These are phyloP conservation scores for Coniochaeta sp. DNA, from an alignment of 2,329 filamentous ascomycete genomes.

Conservation along the genomic window DNA sequence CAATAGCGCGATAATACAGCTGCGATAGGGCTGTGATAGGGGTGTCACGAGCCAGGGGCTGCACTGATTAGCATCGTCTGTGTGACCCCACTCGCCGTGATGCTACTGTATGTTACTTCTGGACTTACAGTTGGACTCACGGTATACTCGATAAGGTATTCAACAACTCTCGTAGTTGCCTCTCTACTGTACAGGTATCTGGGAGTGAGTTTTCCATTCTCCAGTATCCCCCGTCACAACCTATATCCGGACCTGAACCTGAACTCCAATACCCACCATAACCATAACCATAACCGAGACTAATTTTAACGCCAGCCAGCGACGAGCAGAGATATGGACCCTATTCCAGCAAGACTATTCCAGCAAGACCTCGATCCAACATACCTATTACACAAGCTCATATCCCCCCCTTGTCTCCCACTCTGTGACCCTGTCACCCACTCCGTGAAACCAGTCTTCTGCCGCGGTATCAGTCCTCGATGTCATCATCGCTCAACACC, in stretches of 20 bases:
- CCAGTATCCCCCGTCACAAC: not conserved
- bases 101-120: no score
- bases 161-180: not conserved
- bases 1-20: no score
- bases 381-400: not conserved
- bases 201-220: not conserved
- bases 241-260: not conserved
- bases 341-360: not conserved
- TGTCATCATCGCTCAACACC: constrained; percentile 76
- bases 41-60: no score
- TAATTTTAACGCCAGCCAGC: not conserved
- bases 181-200: not conserved
- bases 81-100: not conserved
- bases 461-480: constrained; percentile 50
- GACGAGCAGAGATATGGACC: not conserved
- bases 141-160: no score
- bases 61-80: not conserved
- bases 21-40: not conserved
- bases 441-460: not conserved
- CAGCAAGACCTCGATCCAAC: not conserved
- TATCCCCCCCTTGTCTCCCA: not conserved
- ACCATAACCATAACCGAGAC: not conserved
- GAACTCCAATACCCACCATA: not conserved
- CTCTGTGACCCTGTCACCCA: not conserved
- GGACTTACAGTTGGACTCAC: no score